Evolutionary conservation across 202 grass and related monocot species (phyloP).

Genomic region (Zizania palustris): DNA sequence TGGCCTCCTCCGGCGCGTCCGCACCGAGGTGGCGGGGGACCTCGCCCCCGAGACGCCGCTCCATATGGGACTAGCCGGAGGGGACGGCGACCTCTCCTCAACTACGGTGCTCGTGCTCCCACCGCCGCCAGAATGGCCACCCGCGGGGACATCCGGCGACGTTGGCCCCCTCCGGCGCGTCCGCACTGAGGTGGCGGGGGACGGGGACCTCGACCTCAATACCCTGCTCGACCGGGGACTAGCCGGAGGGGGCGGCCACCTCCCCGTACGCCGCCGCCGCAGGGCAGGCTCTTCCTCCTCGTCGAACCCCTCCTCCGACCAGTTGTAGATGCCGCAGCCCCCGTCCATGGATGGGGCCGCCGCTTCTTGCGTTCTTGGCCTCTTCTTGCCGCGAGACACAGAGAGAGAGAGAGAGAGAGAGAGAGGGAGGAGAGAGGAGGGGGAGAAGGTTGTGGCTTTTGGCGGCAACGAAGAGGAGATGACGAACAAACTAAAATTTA

Average conservation of each 20-base stretch:
- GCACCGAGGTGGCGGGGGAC: slow-evolving; percentile 27
- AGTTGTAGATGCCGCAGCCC: not conserved
- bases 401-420: not conserved
- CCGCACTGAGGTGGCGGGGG: not conserved
- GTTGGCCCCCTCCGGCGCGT: no score
- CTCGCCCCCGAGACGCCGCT: not conserved
- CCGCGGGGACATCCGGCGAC: no score
- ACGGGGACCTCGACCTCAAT: not conserved
- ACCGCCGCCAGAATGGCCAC: no score
- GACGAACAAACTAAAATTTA: not conserved
- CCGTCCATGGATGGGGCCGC: slow-evolving; percentile 38
- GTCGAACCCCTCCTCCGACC: slow-evolving; percentile 21
- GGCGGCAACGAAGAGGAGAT: slow-evolving; percentile 37
- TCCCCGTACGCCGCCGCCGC: not conserved
- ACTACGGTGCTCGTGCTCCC: no score
- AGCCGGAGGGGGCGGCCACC: not conserved
- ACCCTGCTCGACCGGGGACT: not conserved
- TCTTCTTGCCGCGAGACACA: slow-evolving; percentile 24
- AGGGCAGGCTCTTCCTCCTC: slow-evolving; percentile 28
- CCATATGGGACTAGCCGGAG: not conserved
- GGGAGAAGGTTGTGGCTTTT: slow-evolving; percentile 24
- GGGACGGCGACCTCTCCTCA: slow-evolving; percentile 8
- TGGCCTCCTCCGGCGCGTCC: slow-evolving; percentile 18
- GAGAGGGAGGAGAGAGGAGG: not conserved
- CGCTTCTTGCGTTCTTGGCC: slow-evolving; percentile 36